These are phyloP conservation scores for Yamadazyma sp. DNA, from an alignment of 1,139 yeast species.

Conservation along the genomic window DNA sequence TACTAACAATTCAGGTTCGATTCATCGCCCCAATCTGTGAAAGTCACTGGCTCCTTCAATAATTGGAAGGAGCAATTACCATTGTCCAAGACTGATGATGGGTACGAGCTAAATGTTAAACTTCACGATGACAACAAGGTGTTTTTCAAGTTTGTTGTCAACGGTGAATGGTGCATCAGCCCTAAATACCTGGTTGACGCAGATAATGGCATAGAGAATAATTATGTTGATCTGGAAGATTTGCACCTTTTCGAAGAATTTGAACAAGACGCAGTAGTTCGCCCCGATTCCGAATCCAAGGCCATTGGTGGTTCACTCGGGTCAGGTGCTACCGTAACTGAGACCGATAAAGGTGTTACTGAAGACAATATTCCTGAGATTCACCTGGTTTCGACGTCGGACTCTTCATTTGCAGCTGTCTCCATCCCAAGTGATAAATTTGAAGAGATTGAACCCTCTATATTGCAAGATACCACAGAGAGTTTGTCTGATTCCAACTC, in stretches of 20 bases:
- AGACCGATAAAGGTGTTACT: no score
- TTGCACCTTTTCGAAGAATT: conserved; percentile 20
- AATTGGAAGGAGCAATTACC: conserved; percentile 29
- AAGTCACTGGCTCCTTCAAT: conserved; percentile 46
- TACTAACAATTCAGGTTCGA: conserved; percentile 2
- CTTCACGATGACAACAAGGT: conserved; percentile 25
- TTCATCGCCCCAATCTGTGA: conserved; percentile 19
- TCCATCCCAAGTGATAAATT: conserved; percentile 21
- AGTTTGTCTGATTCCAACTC: conserved; percentile 15
- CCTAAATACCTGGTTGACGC: conserved; percentile 28
- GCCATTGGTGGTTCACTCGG: neutral
- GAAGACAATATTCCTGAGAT: conserved; percentile 4
- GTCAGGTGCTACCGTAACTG: no score
- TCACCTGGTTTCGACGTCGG: conserved; percentile 31
- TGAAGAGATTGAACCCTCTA: conserved; percentile 8
- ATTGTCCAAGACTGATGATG: conserved; percentile 15
- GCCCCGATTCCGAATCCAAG: neutral
- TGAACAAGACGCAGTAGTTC: conserved; percentile 10
- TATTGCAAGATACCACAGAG: conserved; percentile 2
- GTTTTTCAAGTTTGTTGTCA: conserved; percentile 37
- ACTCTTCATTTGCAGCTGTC: conserved; percentile 45
- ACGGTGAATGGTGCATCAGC: conserved; percentile 34
- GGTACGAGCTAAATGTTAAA: conserved; percentile 18
- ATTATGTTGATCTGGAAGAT: conserved; percentile 30
- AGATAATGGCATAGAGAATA: conserved; percentile 40